A percentile compares a stretch with the other conserved stretches of the same genome.
Evolutionary conservation across 495 filamentous ascomycete genomes (phyloP).

Genomic region (Collariella sp.): DNA sequence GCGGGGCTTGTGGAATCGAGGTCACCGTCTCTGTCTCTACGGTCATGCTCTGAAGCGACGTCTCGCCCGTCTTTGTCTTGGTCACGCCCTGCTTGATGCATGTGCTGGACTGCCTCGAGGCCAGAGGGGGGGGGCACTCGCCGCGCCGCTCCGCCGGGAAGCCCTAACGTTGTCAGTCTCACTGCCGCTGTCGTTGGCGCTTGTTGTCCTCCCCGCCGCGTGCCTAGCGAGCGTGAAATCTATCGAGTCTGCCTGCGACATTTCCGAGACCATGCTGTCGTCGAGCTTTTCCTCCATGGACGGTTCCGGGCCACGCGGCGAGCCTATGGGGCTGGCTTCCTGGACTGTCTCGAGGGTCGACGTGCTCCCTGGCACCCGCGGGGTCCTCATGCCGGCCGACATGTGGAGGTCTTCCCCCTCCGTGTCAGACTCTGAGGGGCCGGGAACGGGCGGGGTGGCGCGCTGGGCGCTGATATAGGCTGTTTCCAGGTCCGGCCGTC

Average conservation of each 20-base stretch:
- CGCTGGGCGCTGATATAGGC: constrained; percentile 50
- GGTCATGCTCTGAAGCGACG: constrained; percentile 83
- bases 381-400: constrained; percentile 52
- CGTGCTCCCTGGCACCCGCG: constrained; percentile 55
- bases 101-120: constrained; percentile 37
- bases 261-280: constrained; percentile 39
- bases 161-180: constrained; percentile 46
- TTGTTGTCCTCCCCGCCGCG: constrained; percentile 26
- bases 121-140: constrained; percentile 33
- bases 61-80: constrained; percentile 59
- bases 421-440: constrained; percentile 35
- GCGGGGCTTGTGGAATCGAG: constrained; percentile 80
- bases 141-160: constrained; percentile 24
- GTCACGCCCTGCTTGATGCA: constrained; percentile 31
- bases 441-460: constrained; percentile 37
- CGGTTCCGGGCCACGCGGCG: constrained; percentile 49
- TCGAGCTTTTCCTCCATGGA: constrained; percentile 41
- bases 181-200: constrained; percentile 52
- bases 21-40: constrained; percentile 96
- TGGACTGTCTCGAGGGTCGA: constrained; percentile 85
- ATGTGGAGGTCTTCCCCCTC: constrained; percentile 47
- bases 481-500: constrained; percentile 39
- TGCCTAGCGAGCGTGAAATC: constrained; percentile 27
- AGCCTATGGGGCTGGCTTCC: constrained; percentile 75
- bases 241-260: constrained; percentile 28